These are phyloP conservation scores for Beverwykella pulmonaria DNA, from an alignment of 495 filamentous ascomycete genomes.

Conservation along the genomic window DNA sequence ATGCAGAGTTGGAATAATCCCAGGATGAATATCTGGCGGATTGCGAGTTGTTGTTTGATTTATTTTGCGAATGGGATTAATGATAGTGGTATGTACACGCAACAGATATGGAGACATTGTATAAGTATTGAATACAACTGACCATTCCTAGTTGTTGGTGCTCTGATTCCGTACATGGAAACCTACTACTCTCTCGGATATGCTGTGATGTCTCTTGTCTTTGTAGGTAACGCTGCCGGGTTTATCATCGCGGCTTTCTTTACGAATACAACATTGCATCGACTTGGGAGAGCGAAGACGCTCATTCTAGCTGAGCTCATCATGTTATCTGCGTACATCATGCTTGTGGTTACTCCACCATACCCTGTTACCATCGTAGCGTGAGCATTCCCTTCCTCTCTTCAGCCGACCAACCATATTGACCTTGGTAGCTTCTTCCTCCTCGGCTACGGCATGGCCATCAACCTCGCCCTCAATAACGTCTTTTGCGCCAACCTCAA, in stretches of 20 bases:
- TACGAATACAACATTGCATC: constrained; percentile 57
- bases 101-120: constrained; percentile 33
- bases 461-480: constrained; percentile 72
- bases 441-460: constrained; percentile 66
- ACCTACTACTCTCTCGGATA: constrained; percentile 71
- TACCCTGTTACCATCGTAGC: constrained; percentile 66
- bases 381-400: constrained; percentile 14
- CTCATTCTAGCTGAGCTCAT: constrained; percentile 58
- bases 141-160: constrained; percentile 59
- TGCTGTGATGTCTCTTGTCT: constrained; percentile 74
- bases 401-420: constrained; percentile 43
- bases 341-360: constrained; percentile 66
- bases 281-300: constrained; percentile 65
- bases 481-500: constrained; percentile 72
- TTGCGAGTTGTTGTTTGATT: constrained; percentile 51
- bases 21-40: constrained; percentile 53
- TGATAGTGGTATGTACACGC: constrained; percentile 48
- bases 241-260: constrained; percentile 73
- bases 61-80: constrained; percentile 51
- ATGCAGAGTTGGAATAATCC: constrained; percentile 58
- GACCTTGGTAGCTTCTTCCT: constrained; percentile 51
- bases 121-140: constrained; percentile 35
- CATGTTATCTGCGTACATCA: constrained; percentile 60
- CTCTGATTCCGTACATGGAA: constrained; percentile 76
- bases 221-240: constrained; percentile 75